Percentiles rank a stretch among this genome's conserved stretches.
phyloP scores from a whole-genome alignment of 2,329 filamentous ascomycete species.

The Neocucurbitaria cava region DNA sequence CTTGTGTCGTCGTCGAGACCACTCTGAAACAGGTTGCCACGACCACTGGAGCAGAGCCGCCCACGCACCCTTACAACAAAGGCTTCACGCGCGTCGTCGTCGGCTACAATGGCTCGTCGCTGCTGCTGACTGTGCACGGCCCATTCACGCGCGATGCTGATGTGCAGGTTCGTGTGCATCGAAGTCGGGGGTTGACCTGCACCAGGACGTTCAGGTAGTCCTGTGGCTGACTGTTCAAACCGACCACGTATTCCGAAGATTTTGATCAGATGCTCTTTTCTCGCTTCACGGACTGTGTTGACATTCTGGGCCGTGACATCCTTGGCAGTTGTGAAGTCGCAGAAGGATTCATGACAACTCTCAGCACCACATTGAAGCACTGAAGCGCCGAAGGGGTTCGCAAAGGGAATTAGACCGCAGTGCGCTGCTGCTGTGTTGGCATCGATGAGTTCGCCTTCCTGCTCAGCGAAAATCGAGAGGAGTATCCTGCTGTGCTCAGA shows the following conservation, averaged over 20 bases:
- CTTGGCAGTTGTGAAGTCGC: not conserved
- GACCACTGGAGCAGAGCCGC: conserved; percentile 23
- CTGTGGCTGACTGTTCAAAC: conserved; percentile 31
- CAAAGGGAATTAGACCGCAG: conserved; percentile 27
- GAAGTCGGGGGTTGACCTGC: conserved; percentile 28
- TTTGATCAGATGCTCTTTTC: conserved; percentile 29
- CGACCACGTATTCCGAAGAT: conserved; percentile 25
- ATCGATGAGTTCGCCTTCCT: conserved; percentile 14
- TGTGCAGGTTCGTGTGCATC: conserved; percentile 36
- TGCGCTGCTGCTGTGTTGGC: conserved; percentile 8
- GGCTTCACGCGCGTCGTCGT: conserved; percentile 4
- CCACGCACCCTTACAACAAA: conserved; percentile 26
- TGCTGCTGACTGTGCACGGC: conserved; percentile 3
- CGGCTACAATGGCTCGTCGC: conserved; percentile 9
- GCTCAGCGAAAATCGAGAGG: conserved; percentile 34
- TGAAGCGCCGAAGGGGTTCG: conserved; percentile 35
- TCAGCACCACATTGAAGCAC: conserved; percentile 33
- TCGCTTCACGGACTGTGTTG: conserved; percentile 19
- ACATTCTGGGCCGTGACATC: conserved; percentile 4
- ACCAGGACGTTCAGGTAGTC: conserved; percentile 32
- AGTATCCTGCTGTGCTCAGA: conserved; percentile 21
- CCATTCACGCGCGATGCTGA: conserved; percentile 37
- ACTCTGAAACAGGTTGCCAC: conserved; percentile 34
- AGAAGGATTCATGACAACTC: conserved; percentile 24
- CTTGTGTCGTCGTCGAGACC: conserved; percentile 16